Conservation (phyloP, 768 basidiomycete genomes). For the Pisolithus albus region DNA sequence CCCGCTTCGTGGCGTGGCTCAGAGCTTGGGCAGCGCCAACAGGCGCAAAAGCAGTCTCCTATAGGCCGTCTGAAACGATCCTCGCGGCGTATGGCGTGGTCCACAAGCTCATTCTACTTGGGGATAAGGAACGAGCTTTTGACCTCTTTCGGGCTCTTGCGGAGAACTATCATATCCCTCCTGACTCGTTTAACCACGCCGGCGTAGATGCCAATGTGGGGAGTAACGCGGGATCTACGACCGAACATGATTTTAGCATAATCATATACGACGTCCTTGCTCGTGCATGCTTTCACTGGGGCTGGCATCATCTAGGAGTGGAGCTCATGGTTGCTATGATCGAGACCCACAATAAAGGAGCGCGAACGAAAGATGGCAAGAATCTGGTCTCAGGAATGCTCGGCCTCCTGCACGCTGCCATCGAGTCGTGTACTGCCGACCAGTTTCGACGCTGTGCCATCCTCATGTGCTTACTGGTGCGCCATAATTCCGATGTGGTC, state of each 20-base stretch:
- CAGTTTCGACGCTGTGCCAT: constrained; percentile 36
- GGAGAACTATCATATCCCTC: constrained; percentile 38
- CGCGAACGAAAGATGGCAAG: not conserved
- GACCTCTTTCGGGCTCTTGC: constrained; percentile 45
- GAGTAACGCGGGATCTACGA: constrained; percentile 8
- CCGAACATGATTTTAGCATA: constrained; percentile 32
- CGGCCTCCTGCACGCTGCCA: constrained; percentile 38
- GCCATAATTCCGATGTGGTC: constrained; percentile 19
- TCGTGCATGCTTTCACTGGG: constrained; percentile 48
- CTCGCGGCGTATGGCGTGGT: constrained; percentile 37
- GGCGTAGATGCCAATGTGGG: constrained; percentile 19
- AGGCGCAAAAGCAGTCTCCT: constrained; percentile 27
- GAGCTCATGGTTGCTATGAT: constrained; percentile 30
- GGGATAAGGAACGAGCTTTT: constrained; percentile 33
- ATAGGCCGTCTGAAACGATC: constrained; percentile 33
- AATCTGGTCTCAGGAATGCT: constrained; percentile 31
- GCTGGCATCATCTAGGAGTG: constrained; percentile 41
- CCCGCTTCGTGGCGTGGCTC: constrained; percentile 26
- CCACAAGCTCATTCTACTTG: constrained; percentile 34
- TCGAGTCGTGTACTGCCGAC: constrained; percentile 29
- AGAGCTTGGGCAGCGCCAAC: constrained; percentile 18
- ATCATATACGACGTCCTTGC: constrained; percentile 46
- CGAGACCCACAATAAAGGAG: constrained; percentile 12
- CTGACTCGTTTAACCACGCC: constrained; percentile 36
- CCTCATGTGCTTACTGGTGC: constrained; percentile 37